A percentile compares a stretch with the other conserved stretches of the same genome.
Evolutionary conservation across 805 yeast species (phyloP).

Genomic region (Ogataea paraovalis): DNA sequence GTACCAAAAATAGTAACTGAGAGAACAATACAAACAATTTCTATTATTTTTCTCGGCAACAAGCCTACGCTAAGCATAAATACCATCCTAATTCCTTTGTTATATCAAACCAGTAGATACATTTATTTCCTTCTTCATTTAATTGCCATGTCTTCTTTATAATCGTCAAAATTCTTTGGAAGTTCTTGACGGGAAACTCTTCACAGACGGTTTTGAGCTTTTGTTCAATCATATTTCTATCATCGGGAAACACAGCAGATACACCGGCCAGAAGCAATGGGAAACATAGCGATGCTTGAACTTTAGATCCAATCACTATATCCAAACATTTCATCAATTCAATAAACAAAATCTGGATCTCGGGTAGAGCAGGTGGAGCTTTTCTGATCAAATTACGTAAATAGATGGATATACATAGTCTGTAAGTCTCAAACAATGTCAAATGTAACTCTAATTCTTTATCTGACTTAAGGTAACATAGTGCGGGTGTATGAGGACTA

Average conservation of each 20-base stretch:
- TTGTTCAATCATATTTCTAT: slow-evolving; percentile 20
- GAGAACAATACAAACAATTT: no score
- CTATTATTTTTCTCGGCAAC: no score
- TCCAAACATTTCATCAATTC: slow-evolving; percentile 15
- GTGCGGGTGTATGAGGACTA: slow-evolving; percentile 14
- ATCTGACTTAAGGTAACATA: slow-evolving; percentile 15
- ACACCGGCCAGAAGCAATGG: slow-evolving; percentile 33
- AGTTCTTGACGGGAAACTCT: slow-evolving; percentile 31
- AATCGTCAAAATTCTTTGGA: slow-evolving; percentile 28
- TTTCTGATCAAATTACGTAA: slow-evolving; percentile 15
- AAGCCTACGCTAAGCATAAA: slow-evolving; percentile 18
- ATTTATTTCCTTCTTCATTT: slow-evolving; percentile 28
- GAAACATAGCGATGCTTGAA: slow-evolving; percentile 28
- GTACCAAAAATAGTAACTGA: no score
- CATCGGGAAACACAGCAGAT: slow-evolving; percentile 18
- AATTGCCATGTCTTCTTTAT: slow-evolving; percentile 33
- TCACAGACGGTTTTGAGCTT: slow-evolving; percentile 23
- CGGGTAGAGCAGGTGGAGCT: slow-evolving; percentile 19
- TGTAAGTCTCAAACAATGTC: slow-evolving; percentile 33
- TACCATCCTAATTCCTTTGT: slow-evolving; percentile 34
- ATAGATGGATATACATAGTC: slow-evolving; percentile 17
- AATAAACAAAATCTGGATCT: slow-evolving; percentile 15
- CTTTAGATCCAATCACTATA: slow-evolving; percentile 13
- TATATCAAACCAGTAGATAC: slow-evolving; percentile 35
- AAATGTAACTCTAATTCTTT: slow-evolving; percentile 30